Evolutionary conservation across 371 early-diverging fungal species (phyloP), one percentile per base, ranked within the genome.

Genomic region (Lichtheimia corymbifera): DNA sequence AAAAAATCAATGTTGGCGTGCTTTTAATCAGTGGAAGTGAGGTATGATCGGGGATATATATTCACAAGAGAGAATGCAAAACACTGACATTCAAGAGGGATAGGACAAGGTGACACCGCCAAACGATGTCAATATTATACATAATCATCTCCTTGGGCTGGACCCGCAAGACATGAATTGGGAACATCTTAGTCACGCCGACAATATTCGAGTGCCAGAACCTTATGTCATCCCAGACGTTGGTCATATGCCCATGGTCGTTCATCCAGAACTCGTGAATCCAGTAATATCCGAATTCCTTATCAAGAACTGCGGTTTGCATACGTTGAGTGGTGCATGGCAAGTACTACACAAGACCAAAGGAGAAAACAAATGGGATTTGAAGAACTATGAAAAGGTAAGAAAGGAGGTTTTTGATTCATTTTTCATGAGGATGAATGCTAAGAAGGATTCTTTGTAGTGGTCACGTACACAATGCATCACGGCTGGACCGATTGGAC

Each of bases 361-460:
- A 57, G 78, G 79, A 30, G 86, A 86, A 49, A 83, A 85, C 56
- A 89, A 89, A 49, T 88, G 89, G 88, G 83, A 86, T 65, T 62
- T 87, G 27, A 88, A 88, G 66, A 88, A 88, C 35, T 86, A 82
- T 54, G 87, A 79, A 62, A 89, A 89, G 82, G 84, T 83, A 68
- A 62, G 40, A 14, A 20, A 28, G 7, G 28, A 22, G 42, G 18
- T 35, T 11, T 4, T 35, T 35, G 35, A 9, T 17, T 5, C 5
- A 40, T 52, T 18, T 3, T 7, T n/a, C n/a, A n/a, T 12, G 27
- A n/a, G 12, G 41, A 3, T 50, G 28, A 9, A 58, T 25, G 40
- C 17, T 17, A 18, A 20, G 20, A 27, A 13, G 0, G 2, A 14
- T 53, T 53, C 15, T 4, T 42, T 24, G 47, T 43, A 82, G 80